A percentile compares a stretch with the other conserved stretches of the same genome.
phyloP scores from a whole-genome alignment of 176 grass and related monocot genomes.

The Avena atlantica region DNA sequence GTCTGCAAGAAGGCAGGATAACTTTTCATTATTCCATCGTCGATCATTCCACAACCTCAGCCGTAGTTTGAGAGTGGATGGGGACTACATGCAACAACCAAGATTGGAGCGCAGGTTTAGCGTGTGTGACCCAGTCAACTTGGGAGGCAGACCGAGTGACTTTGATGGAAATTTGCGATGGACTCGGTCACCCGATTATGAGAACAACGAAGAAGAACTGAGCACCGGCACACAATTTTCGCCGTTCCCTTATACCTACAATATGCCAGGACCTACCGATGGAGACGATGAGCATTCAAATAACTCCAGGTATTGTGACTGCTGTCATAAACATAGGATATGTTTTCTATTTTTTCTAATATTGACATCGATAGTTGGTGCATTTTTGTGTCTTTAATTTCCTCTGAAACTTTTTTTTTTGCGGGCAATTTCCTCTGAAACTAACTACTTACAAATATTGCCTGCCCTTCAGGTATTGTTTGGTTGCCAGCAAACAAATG shows the following conservation, averaged over 20 bases:
- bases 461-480: constrained; percentile 68
- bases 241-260: constrained; percentile 62
- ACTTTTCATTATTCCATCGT: constrained; percentile 64
- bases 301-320: constrained; percentile 63
- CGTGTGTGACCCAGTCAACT: constrained; percentile 69
- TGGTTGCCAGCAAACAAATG: constrained; percentile 98
- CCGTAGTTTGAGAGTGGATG: constrained; percentile 75
- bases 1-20: constrained; percentile 64
- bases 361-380: not conserved
- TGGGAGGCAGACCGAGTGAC: constrained; percentile 73
- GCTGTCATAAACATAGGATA: not conserved
- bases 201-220: constrained; percentile 56
- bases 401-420: not conserved
- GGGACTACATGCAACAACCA: constrained; percentile 54
- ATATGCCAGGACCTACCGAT: constrained; percentile 37
- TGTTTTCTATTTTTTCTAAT: not conserved
- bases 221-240: constrained; percentile 46
- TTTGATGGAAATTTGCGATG: constrained; percentile 68
- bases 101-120: constrained; percentile 83
- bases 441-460: constrained; percentile 35
- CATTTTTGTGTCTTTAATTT: constrained; percentile 3
- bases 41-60: constrained; percentile 82
- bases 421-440: not conserved
- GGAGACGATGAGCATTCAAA: constrained; percentile 47
- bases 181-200: constrained; percentile 60